Conservation (phyloP, 2,329 filamentous ascomycete species). For the Xylaria digitata region DNA sequence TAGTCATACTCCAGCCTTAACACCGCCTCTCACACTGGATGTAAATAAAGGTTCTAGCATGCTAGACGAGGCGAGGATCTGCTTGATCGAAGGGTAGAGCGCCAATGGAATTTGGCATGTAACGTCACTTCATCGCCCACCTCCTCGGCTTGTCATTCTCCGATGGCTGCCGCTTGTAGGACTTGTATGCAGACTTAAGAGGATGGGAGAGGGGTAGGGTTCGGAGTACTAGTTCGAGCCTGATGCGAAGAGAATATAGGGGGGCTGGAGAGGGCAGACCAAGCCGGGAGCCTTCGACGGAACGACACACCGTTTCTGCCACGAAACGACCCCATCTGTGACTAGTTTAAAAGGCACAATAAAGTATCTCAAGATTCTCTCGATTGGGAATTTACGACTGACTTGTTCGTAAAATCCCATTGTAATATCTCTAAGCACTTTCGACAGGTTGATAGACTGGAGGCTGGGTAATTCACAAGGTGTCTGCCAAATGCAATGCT, state of each 20-base stretch:
- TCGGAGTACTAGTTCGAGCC: not conserved
- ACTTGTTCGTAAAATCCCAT: too few relatives aligned
- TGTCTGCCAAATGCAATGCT: not conserved
- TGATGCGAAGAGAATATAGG: slow-evolving; percentile 12
- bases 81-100: not conserved
- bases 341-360: not conserved
- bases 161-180: not conserved
- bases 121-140: not conserved
- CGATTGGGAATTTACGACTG: not conserved
- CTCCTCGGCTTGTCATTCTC: not conserved
- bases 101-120: not conserved
- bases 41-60: not conserved
- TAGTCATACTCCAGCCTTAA: not conserved
- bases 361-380: not conserved
- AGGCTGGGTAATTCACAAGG: not conserved
- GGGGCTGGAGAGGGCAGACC: not conserved
- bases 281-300: not conserved
- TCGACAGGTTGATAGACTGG: not conserved
- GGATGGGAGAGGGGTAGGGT: slow-evolving; percentile 14
- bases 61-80: not conserved
- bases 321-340: not conserved
- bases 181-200: not conserved
- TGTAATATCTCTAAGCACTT: not conserved
- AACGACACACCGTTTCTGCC: not conserved
- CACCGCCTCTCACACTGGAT: not conserved